Conservation (phyloP, 306 rosid genomes). For the Psophocarpus tetragonolobus region DNA sequence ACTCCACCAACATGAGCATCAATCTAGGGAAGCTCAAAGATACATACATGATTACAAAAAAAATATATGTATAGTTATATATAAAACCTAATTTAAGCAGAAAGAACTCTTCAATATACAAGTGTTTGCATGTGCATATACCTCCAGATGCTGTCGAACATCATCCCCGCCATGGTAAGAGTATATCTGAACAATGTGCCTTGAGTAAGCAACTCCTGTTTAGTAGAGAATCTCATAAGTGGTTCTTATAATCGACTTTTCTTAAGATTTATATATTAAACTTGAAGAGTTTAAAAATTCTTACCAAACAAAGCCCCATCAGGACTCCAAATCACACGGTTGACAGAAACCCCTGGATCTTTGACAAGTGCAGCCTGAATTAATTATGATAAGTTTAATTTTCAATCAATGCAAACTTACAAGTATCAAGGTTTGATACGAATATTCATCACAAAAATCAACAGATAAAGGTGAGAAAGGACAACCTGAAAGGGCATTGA, state of each 20-base stretch:
- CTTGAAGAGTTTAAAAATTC: constrained; percentile 26
- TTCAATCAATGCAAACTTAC: constrained; percentile 24
- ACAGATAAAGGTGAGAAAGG: constrained; percentile 17
- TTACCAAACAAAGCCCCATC: constrained; percentile 88
- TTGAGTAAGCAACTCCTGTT: constrained; percentile 91
- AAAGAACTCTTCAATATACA: background rate
- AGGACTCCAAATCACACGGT: constrained; percentile 97
- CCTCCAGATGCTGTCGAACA: constrained; percentile 83
- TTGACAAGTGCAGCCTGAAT: constrained; percentile 84
- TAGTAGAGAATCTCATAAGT: constrained; percentile 24
- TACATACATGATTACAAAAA: constrained; percentile 9
- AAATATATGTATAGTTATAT: background rate
- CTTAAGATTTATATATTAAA: constrained; percentile 11
- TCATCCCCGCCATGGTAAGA: constrained; percentile 79
- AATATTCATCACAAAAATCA: constrained; percentile 20
- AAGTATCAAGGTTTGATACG: background rate
- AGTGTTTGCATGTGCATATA: constrained; percentile 27
- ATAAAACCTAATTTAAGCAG: constrained; percentile 26
- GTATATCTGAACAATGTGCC: constrained; percentile 95
- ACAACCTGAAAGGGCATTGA: constrained; percentile 87
- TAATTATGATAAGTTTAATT: constrained; percentile 35
- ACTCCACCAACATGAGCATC: constrained; percentile 99
- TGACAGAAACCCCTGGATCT: constrained; percentile 92
- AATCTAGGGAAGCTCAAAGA: constrained; percentile 56
- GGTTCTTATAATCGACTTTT: constrained; percentile 6